Base-by-base conservation (phyloP, 2,329 filamentous ascomycete species). In the Akanthomyces muscarius region DNA sequence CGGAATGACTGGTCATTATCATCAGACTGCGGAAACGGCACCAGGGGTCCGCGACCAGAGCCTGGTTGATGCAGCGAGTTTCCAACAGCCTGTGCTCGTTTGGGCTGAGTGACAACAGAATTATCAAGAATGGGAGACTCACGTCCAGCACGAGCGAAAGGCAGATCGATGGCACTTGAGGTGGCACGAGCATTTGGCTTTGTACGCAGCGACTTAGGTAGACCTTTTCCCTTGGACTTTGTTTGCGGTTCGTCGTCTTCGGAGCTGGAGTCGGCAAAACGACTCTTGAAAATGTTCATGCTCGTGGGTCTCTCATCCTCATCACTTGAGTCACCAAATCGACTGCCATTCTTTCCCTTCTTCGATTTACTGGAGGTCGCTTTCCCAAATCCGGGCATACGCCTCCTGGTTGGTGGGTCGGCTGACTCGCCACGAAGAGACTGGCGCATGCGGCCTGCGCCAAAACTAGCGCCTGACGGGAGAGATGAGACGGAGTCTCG, bases 261-360 rank as follows among this genome's bases (percentile, higher is more conserved):
- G 62, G 91, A 89, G 69, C 89, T 91, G 1, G 89, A 91, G 69
- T 91, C 88, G 1, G 79, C 85, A 68, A 92, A 89, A 1, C 89
- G 86, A 69, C 85, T 87, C 38, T 71, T 75, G 69, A 83, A 85
- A 66, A 69, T 18, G 65, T 70, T 25, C 64, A 71, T 36, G 25
- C 38, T 44, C 14, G 13, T 18, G 68, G 72, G 42, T 68, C 52
- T 77, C 14, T 76, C 76, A 2, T 83, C 82, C 42, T 89, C 86
- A 65, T 87, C 86, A 65, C 89, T 85, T 4, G 87, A 86, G 72
- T 89, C 84, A 4, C 72, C 80, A 65, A 89, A 85, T 0, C 86
- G 80, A 66, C 83, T 86, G 7, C 75, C 70, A 64, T 75, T 73
- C 59, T 67, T 71, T 21, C 63, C 64, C 65, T 78, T 80, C 65